Evolutionary conservation across 352 stramenopile genomes (phyloP).

Genomic region (Phytophthora foliorum): DNA sequence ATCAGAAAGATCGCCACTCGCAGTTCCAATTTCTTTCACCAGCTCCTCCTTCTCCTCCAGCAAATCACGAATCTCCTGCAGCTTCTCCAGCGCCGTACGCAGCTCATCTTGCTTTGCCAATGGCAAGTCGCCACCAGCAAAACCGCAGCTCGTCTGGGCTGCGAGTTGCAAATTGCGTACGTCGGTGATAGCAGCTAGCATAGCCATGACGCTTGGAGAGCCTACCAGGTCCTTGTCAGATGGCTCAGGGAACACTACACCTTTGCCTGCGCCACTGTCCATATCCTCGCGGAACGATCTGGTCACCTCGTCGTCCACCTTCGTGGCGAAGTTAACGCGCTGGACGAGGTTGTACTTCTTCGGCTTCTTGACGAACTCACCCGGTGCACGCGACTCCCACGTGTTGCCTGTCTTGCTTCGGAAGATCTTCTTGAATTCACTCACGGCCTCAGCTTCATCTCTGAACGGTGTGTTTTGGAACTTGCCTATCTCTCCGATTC

Average conservation of each 20-base stretch:
- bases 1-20: conserved; percentile 59
- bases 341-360: conserved; percentile 85
- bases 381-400: conserved; percentile 53
- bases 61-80: conserved; percentile 57
- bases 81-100: conserved; percentile 46
- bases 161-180: conserved; percentile 75
- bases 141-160: conserved; percentile 60
- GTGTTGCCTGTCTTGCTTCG: conserved; percentile 79
- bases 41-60: conserved; percentile 66
- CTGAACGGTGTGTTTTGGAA: conserved; percentile 86
- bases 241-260: conserved; percentile 43
- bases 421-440: conserved; percentile 88
- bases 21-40: conserved; percentile 57
- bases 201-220: conserved; percentile 48
- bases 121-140: conserved; percentile 57
- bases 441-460: conserved; percentile 53
- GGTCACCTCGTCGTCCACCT: conserved; percentile 65
- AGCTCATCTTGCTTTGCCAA: conserved; percentile 75
- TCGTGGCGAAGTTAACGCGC: conserved; percentile 64
- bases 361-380: conserved; percentile 62
- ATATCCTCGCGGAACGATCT: conserved; percentile 57
- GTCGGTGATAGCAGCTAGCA: conserved; percentile 79
- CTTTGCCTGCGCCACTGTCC: conserved; percentile 18
- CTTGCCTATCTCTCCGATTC: conserved; percentile 78
- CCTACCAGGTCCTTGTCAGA: conserved; percentile 38